Percentiles rank a stretch among this genome's conserved stretches.
These are phyloP conservation scores for Keithomyces neogunnii DNA, from an alignment of 2,329 filamentous ascomycete species.

Conservation along the genomic window DNA sequence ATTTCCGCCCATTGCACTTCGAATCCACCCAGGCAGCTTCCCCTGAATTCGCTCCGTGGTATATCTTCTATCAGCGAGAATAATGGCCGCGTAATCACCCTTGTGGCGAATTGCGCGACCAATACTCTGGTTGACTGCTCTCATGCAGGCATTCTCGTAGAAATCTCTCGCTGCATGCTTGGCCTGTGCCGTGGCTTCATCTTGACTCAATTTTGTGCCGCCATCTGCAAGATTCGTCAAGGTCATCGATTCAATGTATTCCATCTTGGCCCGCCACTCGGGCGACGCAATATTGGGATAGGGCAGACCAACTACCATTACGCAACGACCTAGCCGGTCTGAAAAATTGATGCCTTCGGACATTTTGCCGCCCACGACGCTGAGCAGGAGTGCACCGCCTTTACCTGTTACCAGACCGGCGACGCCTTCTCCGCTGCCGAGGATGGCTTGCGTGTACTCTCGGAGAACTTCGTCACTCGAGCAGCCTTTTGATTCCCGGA, in stretches of 20 bases:
- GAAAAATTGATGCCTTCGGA: constrained; percentile 99
- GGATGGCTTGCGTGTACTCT: constrained; percentile 63
- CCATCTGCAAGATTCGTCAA: constrained; percentile 23
- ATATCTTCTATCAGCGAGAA: constrained; percentile 78
- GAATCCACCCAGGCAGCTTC: constrained; percentile 89
- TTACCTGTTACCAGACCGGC: constrained; percentile 5
- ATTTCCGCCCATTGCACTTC: constrained; percentile 50
- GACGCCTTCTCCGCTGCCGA: constrained; percentile 23
- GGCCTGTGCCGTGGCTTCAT: constrained; percentile 20
- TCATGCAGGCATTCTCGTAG: constrained; percentile 93
- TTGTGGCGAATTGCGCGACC: constrained; percentile 84
- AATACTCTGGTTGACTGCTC: constrained; percentile 94
- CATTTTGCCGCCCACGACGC: constrained; percentile 88
- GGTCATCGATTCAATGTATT: constrained; percentile 66
- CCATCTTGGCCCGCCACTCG: constrained; percentile 88
- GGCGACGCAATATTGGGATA: constrained; percentile 85
- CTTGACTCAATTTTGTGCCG: constrained; percentile 8
- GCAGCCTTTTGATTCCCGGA: constrained; percentile 46
- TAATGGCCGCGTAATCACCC: constrained; percentile 82
- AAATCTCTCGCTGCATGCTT: constrained; percentile 64
- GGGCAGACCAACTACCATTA: constrained; percentile 84
- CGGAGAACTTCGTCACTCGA: constrained; percentile 63
- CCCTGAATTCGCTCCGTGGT: constrained; percentile 59
- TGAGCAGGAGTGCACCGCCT: constrained; percentile 71
- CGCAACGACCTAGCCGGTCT: constrained; percentile 78